Conservation (phyloP, 495 filamentous ascomycete species). For the Sordaria brevicollis region DNA sequence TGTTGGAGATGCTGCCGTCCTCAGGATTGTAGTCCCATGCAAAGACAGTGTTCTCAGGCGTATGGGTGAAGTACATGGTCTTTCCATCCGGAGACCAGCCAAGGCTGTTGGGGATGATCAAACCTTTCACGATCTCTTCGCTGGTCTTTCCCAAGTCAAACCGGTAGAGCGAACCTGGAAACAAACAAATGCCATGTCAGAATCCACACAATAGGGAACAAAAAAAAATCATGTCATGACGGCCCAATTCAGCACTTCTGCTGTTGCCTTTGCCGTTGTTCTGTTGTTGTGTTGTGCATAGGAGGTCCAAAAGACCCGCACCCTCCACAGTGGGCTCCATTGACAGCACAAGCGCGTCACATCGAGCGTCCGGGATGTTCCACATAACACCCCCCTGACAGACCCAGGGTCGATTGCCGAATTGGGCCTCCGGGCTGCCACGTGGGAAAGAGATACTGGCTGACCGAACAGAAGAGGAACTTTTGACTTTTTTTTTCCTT, state of each 20-base stretch:
- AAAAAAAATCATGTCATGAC: not conserved
- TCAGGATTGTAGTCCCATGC: conserved; percentile 62
- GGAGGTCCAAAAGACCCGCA: not conserved
- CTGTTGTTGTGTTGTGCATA: not conserved
- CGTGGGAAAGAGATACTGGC: conserved; percentile 9
- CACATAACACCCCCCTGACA: not conserved
- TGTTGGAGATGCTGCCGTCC: conserved; percentile 54
- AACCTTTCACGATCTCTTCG: conserved; percentile 1
- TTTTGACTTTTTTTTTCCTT: conserved; percentile 3
- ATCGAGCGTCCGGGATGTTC: not conserved
- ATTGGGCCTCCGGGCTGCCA: conserved; percentile 7
- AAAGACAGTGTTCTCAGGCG: conserved; percentile 58
- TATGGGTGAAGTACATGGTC: conserved; percentile 78
- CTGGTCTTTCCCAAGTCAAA: conserved; percentile 19
- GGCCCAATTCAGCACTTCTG: not conserved
- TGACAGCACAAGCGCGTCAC: not conserved
- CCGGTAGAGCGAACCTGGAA: conserved; percentile 28
- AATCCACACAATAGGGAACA: not conserved
- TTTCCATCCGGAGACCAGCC: conserved; percentile 60
- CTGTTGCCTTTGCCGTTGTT: not conserved
- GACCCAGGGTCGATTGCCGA: not conserved
- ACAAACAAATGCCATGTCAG: not conserved
- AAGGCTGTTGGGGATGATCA: conserved; percentile 83
- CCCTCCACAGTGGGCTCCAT: not conserved
- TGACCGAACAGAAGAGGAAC: not conserved